Evolutionary conservation across 805 yeast species (phyloP).

Genomic region (Candida ponderosae): DNA sequence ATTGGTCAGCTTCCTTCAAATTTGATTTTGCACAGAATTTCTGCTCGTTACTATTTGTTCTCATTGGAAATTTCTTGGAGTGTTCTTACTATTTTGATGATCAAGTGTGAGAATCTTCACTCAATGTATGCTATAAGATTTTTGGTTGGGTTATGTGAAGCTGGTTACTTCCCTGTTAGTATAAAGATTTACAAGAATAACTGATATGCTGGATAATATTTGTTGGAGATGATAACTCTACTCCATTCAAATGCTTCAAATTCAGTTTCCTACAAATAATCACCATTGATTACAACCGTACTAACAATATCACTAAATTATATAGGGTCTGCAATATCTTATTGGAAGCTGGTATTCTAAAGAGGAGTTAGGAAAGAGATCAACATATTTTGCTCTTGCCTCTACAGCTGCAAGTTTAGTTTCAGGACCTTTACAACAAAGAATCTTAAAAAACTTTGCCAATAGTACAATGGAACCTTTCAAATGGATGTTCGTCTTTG

Average conservation of each 20-base stretch:
- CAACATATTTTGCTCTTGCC: constrained; percentile 19
- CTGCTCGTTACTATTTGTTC: constrained; percentile 35
- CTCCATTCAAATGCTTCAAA: too few species aligned
- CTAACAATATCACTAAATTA: too few species aligned
- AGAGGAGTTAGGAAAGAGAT: constrained; percentile 23
- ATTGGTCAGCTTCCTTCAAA: constrained; percentile 40
- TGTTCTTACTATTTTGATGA: constrained; percentile 25
- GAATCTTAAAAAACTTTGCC: constrained; percentile 17
- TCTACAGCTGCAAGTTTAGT: constrained; percentile 26
- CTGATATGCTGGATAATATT: too few species aligned
- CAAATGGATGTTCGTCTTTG: constrained; percentile 40
- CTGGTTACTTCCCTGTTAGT: constrained; percentile 40
- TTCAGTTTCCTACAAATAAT: too few species aligned
- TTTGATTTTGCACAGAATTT: constrained; percentile 27
- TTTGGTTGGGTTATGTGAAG: constrained; percentile 32
- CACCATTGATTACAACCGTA: too few species aligned
- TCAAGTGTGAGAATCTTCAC: constrained; percentile 12
- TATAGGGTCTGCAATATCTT: constrained; percentile 34
- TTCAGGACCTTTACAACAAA: constrained; percentile 31
- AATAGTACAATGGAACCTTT: constrained; percentile 24
- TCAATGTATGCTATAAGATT: constrained; percentile 24
- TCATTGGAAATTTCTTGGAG: constrained; percentile 35
- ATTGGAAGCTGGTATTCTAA: constrained; percentile 26
- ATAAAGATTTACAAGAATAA: too few species aligned
- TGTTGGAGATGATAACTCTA: too few species aligned